A percentile compares a stretch with the other conserved stretches of the same genome.
Conservation (phyloP, 2,329 filamentous ascomycete species). For the Anthostomella pinea region DNA sequence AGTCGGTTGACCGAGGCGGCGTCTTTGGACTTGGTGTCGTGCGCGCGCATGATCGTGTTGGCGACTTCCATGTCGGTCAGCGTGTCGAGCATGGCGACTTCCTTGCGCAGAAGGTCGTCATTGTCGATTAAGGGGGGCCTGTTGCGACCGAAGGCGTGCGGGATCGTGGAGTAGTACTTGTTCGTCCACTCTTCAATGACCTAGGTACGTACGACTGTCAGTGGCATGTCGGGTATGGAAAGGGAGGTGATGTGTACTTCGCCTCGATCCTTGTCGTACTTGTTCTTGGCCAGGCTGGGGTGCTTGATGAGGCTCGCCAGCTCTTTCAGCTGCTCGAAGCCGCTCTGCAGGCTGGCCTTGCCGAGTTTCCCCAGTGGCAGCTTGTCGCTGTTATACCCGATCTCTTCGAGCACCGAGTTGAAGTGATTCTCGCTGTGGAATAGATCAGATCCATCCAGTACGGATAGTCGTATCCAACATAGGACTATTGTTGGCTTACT, state of each 20-base stretch:
- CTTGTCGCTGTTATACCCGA: conserved; percentile 72
- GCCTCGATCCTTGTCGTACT: conserved; percentile 36
- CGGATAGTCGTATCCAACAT: background rate
- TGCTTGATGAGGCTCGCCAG: conserved; percentile 63
- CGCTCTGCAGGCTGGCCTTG: conserved; percentile 68
- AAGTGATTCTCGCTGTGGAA: conserved; percentile 54
- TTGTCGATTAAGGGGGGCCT: conserved; percentile 64
- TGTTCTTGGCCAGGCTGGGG: conserved; percentile 40
- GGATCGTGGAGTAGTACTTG: conserved; percentile 74
- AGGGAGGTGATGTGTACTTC: conserved; percentile 17
- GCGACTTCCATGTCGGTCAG: conserved; percentile 81
- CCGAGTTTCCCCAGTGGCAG: conserved; percentile 78
- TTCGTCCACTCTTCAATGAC: conserved; percentile 67
- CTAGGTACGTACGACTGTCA: background rate
- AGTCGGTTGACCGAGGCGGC: conserved; percentile 54
- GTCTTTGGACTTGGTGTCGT: conserved; percentile 41
- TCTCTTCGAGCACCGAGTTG: conserved; percentile 56
- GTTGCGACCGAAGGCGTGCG: conserved; percentile 73
- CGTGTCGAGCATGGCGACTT: conserved; percentile 73
- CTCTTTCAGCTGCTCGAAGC: conserved; percentile 73
- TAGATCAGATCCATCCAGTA: background rate
- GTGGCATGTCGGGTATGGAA: background rate
- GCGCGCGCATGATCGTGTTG: conserved; percentile 69
- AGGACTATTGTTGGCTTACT: too few relatives aligned
- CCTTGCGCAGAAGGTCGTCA: conserved; percentile 59